Base-by-base conservation (phyloP, 495 filamentous ascomycete species). In the Halenospora varia region DNA sequence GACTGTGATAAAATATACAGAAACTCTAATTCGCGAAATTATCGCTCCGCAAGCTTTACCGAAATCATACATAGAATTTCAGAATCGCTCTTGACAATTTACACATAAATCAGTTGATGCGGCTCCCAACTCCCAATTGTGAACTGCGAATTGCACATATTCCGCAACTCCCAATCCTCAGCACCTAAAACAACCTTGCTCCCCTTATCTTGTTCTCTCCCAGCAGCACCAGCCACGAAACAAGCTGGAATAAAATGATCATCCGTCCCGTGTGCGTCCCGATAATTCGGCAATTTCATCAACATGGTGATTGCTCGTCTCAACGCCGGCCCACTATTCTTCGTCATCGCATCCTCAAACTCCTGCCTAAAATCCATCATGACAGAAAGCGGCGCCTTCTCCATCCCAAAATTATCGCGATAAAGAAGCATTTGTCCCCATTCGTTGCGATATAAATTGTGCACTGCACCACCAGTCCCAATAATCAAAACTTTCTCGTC, bases 81-180 rank as follows among this genome's bases (percentile, higher is more conserved):
- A n/a, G n/a, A n/a, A n/a, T n/a, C n/a, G n/a, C n/a, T n/a, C n/a
- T n/a, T n/a, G n/a, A n/a, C n/a, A n/a, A n/a, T n/a, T n/a, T n/a
- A n/a, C n/a, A n/a, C n/a, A n/a, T n/a, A n/a, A n/a, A n/a, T n/a
- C n/a, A n/a, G n/a, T n/a, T n/a, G n/a, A n/a, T n/a, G n/a, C n/a
- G n/a, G n/a, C n/a, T n/a, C n/a, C 61, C 61, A 66, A 19, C 22
- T n/a, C 1, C 75, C 75, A 20, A 75, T 45, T 0, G 76, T 82
- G 67, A 79, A 83, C 66, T 84, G 80, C 56, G 73, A 76, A 66
- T 84, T 85, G 63, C 81, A 84, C 82, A 85, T 85, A 63, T 86
- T 84, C 20, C 73, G 77, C 68, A 85, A 66, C 68, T 87, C 83
- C 82, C 82, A 85, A 55, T 74, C 77, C 69, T 87, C 82, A 0